Evolutionary conservation across 345 rosid genomes (phyloP), one percentile per base, ranked within the genome.

Genomic region (Syzygium oleosum): DNA sequence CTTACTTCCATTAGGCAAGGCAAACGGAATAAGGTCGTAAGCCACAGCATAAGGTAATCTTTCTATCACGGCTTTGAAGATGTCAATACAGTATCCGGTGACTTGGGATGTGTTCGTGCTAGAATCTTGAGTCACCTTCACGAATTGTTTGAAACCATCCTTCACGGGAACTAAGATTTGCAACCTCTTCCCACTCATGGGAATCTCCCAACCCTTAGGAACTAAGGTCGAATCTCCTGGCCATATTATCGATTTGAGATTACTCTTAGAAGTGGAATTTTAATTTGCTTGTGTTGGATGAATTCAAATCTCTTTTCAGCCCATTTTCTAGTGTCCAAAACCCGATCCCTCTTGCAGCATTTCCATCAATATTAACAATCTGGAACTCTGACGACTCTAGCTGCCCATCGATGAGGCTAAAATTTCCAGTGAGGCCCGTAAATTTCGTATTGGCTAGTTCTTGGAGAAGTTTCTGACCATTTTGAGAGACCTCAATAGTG

Each of bases 351-450:
- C 63, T 56, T 23, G 63, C 63, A 0, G 63, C 63, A 56, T 56
- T 56, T 56, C n/a, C 63, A 23, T 56, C 23, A 21, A 56, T 56
- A 56, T 56, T 56, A 0, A 4, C 63, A 4, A 56, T 56, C 27
- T 23, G n/a, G n/a, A 23, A 56, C 1, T 0, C 63, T 9, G 5
- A 23, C 0, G n/a, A 56, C 0, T 56, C 2, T 23, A 56, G 13
- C 0, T 56, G 63, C n/a, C 63, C 63, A 56, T 56, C n/a, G 4
- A 56, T n/a, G 0, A 56, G 63, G 63, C n/a, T 0, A 56, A 56
- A 56, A 56, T 56, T 23, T 56, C 63, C 63, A 22, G 63, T n/a
- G 0, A 56, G n/a, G 63, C 63, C 63, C 1, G 12, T 23, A 23
- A 56, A 56, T 23, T 25, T 23, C 13, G 13, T 56, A 0, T 0